Evolutionary conservation across 257 asterid species (phyloP), one percentile per base, ranked within the genome.

Genomic region (Catharanthus roseus): DNA sequence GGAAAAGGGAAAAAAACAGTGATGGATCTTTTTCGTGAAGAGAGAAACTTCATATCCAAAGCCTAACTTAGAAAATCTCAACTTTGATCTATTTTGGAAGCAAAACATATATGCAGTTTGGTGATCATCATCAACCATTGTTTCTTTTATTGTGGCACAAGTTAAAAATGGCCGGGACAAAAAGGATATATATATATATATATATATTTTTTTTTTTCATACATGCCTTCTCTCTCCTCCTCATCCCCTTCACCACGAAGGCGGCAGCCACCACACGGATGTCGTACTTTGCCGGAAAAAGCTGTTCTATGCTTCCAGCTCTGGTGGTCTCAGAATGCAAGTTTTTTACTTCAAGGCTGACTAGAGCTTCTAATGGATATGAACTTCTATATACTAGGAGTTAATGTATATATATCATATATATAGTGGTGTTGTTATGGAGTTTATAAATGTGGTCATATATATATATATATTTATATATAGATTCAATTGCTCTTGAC

Each of bases 1-100:
- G 42, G 8, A 38, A 18, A 49, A 74, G 26, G 70, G 65, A 54
- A 66, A 64, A 67, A 75, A 75, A 75, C 55, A 69, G 74, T 55
- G 75, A 72, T n/a, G 77, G 73, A 86, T 86, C 83, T 79, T 82
- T 86, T 86, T 77, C 89, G 86, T 86, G 91, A 77, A 47, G 75
- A 78, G 85, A 41, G 82, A 74, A 78, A 71, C 70, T 53, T 71
- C 19, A 19, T 58, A 51, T 45, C 45, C 45, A 41, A 68, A 74
- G 69, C 82, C 82, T 53, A 77, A 79, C 61, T 77, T 68, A 64
- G 90, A 79, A 87, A 87, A 50, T 71, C 16, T 65, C n/a, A 31
- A 62, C 26, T 51, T 19, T 33, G 63, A 23, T 58, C 13, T n/a
- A n/a, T n/a, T n/a, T n/a, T n/a, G n/a, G n/a, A n/a, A n/a, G n/a